Conservation (phyloP, 108 stramenopile species). For the Nannochloropsis salina region DNA sequence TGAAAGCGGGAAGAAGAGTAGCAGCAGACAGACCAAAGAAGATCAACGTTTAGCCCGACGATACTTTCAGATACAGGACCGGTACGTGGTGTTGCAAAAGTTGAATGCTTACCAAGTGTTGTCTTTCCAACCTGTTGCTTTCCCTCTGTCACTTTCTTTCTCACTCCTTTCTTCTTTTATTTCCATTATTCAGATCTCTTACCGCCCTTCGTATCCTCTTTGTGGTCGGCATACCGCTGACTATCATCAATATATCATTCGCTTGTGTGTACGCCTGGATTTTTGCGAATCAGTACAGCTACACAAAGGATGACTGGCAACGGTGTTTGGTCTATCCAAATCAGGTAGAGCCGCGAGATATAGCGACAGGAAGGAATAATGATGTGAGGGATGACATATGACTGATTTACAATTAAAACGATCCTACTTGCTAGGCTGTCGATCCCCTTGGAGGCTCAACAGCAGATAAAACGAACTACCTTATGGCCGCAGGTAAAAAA, state of each 20-base stretch:
- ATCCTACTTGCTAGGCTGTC: background rate
- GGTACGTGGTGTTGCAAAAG: background rate
- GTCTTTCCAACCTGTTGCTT: background rate
- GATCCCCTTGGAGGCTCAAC: background rate
- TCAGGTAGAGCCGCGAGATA: background rate
- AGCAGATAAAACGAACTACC: background rate
- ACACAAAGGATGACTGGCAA: constrained; percentile 17
- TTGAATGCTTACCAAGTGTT: background rate
- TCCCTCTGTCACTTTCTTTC: background rate
- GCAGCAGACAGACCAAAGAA: background rate
- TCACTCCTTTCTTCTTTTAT: background rate
- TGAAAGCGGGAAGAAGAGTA: background rate
- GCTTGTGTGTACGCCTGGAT: background rate
- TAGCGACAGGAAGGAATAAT: background rate
- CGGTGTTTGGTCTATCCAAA: background rate
- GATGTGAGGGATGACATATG: background rate
- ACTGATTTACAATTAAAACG: background rate
- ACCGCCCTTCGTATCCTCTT: constrained; percentile 3
- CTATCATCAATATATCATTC: background rate
- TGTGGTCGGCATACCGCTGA: background rate
- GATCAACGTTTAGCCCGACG: constrained; percentile 5
- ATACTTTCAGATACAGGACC: background rate
- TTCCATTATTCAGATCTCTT: background rate
- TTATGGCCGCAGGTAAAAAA: background rate
- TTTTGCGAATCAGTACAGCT: background rate